Evolutionary conservation across 148 eudicot species (phyloP).

Genomic region (Mesembryanthemum crystallinum): DNA sequence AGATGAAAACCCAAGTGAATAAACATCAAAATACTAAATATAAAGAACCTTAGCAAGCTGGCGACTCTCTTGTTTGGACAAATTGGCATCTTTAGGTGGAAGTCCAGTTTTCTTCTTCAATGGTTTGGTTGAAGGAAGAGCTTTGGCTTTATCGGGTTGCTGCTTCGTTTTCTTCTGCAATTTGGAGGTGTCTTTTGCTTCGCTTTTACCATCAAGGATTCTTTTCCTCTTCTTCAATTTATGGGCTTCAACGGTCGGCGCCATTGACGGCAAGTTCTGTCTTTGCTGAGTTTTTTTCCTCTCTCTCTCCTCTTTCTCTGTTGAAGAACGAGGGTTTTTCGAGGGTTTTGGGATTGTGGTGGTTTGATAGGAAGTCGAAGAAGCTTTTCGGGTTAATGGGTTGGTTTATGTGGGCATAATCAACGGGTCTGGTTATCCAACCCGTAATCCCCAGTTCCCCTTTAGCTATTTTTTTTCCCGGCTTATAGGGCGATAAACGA

Average conservation of each 20-base stretch:
- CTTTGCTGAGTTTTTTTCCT: no score
- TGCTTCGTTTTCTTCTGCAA: slow-evolving; percentile 36
- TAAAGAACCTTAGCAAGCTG: slow-evolving; percentile 46
- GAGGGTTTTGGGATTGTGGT: slow-evolving; percentile 23
- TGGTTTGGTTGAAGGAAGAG: slow-evolving; percentile 14
- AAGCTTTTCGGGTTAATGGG: neutral
- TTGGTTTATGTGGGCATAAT: neutral
- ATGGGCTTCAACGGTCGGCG: slow-evolving; percentile 23
- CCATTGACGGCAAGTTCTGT: slow-evolving; percentile 20
- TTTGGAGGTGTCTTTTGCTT: slow-evolving; percentile 20
- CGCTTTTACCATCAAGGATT: slow-evolving; percentile 15
- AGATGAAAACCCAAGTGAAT: slow-evolving; percentile 3
- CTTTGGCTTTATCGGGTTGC: slow-evolving; percentile 5
- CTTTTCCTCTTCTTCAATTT: slow-evolving; percentile 50
- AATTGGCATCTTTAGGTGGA: slow-evolving; percentile 14
- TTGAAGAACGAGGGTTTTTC: slow-evolving; percentile 21
- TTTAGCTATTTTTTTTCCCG: no score
- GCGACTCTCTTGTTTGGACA: slow-evolving; percentile 44
- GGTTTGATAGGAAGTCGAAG: neutral
- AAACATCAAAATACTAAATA: neutral
- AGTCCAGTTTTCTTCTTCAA: slow-evolving; percentile 32
- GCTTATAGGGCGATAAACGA: no score
- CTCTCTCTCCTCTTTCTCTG: neutral
- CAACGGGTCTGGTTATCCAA: neutral
- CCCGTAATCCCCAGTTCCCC: no score